These are phyloP conservation scores for Blastosporella zonata DNA, from an alignment of 1,284 basidiomycete species.

Conservation along the genomic window DNA sequence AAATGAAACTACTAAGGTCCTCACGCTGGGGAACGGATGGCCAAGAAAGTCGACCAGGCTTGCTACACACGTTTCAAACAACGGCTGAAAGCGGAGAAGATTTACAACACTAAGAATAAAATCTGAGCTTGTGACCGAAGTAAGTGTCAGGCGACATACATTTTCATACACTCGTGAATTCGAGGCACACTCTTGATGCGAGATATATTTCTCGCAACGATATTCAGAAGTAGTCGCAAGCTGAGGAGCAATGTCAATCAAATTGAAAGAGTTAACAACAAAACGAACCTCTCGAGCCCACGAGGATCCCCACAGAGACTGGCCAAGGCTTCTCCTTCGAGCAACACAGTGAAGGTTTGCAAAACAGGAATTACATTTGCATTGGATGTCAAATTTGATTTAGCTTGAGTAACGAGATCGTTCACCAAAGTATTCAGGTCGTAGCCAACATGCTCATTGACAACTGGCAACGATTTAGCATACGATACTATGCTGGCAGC, in stretches of 20 bases:
- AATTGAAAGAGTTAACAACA: neutral
- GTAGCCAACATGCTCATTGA: constrained; percentile 32
- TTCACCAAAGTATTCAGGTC: constrained; percentile 46
- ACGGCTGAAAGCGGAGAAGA: constrained; percentile 50
- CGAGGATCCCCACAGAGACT: constrained; percentile 40
- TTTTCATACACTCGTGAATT: constrained; percentile 75
- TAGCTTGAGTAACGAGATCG: constrained; percentile 55
- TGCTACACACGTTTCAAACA: constrained; percentile 46
- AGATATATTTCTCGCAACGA: constrained; percentile 57
- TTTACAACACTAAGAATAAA: constrained; percentile 50
- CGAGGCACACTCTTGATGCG: constrained; percentile 78
- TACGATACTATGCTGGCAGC: constrained; percentile 60
- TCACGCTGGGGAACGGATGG: constrained; percentile 78
- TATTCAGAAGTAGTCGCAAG: constrained; percentile 45
- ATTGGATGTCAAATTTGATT: constrained; percentile 59
- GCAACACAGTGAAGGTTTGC: constrained; percentile 69
- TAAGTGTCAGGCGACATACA: constrained; percentile 46
- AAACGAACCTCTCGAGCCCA: constrained; percentile 50
- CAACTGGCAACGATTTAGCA: constrained; percentile 48
- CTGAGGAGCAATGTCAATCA: constrained; percentile 25
- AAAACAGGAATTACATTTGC: constrained; percentile 74
- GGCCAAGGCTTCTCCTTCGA: constrained; percentile 61
- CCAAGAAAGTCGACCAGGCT: constrained; percentile 59
- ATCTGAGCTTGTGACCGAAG: constrained; percentile 5
- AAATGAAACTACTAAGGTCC: constrained; percentile 21